phyloP scores from a whole-genome alignment of 176 grass and related monocot species.

The Aegilops longissima region DNA sequence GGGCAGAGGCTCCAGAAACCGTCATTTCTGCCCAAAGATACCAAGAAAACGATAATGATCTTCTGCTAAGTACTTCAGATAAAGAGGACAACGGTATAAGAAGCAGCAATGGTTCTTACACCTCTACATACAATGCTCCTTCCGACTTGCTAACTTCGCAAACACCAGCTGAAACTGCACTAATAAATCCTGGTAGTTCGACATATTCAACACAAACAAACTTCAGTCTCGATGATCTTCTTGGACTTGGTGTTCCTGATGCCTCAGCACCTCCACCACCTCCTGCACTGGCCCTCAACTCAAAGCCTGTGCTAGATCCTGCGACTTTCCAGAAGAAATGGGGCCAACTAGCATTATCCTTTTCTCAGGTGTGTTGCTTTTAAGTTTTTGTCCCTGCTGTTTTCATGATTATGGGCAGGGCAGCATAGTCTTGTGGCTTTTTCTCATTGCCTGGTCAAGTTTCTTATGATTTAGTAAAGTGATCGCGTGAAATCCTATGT shows the following conservation, averaged over 20 bases:
- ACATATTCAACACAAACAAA: constrained; percentile 44
- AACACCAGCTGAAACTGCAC: constrained; percentile 42
- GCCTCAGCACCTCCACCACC: constrained; percentile 37
- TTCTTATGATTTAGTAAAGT: not conserved
- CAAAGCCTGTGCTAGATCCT: constrained; percentile 85
- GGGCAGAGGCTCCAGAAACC: constrained; percentile 60
- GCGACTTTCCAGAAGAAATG: constrained; percentile 95
- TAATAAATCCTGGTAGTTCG: constrained; percentile 40
- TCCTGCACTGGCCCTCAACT: constrained; percentile 65
- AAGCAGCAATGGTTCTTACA: constrained; percentile 53
- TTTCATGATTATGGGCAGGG: constrained; percentile 16
- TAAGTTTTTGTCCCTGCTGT: not conserved
- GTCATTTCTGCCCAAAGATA: constrained; percentile 80
- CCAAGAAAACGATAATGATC: constrained; percentile 97
- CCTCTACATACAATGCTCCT: constrained; percentile 89
- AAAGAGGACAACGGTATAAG: constrained; percentile 78
- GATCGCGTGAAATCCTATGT: not conserved
- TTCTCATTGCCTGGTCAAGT: constrained; percentile 8
- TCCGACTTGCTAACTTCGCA: constrained; percentile 62
- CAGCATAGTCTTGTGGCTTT: not conserved
- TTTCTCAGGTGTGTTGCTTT: constrained; percentile 72
- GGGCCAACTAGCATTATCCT: constrained; percentile 70
- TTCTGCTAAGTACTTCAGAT: constrained; percentile 92
- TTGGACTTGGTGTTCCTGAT: constrained; percentile 66
- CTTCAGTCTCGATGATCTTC: constrained; percentile 89